A percentile compares a stretch with the other conserved stretches of the same genome.
phyloP scores from a whole-genome alignment of 352 stramenopile species.

The Thalassiosira tumida region DNA sequence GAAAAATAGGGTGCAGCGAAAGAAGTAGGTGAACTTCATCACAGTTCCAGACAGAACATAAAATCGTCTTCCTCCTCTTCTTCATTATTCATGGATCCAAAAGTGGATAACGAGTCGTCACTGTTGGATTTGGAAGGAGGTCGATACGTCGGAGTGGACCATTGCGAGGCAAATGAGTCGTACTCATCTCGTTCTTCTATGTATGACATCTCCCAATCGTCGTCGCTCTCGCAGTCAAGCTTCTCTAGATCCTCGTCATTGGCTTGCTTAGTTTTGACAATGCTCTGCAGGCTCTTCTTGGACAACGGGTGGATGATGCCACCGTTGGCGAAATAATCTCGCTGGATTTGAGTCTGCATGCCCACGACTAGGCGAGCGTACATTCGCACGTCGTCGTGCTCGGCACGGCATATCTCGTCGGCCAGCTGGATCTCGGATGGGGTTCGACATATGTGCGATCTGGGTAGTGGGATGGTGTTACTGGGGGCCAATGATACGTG shows the following conservation, averaged over 20 bases:
- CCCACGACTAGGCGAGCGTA: slow-evolving; percentile 70
- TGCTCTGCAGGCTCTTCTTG: slow-evolving; percentile 51
- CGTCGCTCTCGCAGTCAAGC: neutral
- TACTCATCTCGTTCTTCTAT: slow-evolving; percentile 10
- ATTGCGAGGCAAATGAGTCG: no score
- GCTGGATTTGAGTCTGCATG: slow-evolving; percentile 52
- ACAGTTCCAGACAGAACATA: no score
- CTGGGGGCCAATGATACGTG: neutral
- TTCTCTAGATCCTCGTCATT: slow-evolving; percentile 43
- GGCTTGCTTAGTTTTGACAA: slow-evolving; percentile 64
- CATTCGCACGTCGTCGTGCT: slow-evolving; percentile 72
- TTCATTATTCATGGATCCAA: no score
- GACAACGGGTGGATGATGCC: slow-evolving; percentile 49
- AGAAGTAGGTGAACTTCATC: no score
- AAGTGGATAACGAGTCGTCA: no score
- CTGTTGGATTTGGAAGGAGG: no score
- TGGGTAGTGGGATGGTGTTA: slow-evolving; percentile 54
- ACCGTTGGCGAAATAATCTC: neutral
- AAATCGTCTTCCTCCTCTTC: no score
- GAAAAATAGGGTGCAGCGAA: no score
- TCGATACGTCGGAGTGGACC: no score
- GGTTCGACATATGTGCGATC: slow-evolving; percentile 73
- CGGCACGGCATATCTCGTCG: slow-evolving; percentile 58
- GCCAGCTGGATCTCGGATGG: slow-evolving; percentile 70
- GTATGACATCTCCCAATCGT: slow-evolving; percentile 47